Base-by-base conservation (phyloP, 768 basidiomycete genomes). In the Boletus subparvulus region DNA sequence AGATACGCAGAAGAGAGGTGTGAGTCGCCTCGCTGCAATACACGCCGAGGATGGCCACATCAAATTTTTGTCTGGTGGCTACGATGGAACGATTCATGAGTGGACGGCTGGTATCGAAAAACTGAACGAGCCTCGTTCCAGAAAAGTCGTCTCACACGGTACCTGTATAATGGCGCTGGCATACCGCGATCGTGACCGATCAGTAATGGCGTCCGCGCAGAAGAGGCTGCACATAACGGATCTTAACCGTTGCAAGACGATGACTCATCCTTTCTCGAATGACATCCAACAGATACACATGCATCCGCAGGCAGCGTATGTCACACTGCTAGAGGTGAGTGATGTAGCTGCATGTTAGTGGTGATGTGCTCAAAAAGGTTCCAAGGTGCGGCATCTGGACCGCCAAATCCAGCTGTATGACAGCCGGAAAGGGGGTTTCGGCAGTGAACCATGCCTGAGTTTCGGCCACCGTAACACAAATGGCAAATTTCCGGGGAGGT, bases 381-480 rank as follows among this genome's bases (percentile, higher is more conserved):
- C 48, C 50, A 62, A 83, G 82, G 72, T 83, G 53, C 74, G 77
- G 57, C 78, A 79, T 65, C 71, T 79, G 51, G 78, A 81, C 59
- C 68, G 70, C 45, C 83, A 84, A 65, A 72, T 82, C 19, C 74
- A 78, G 50, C 59, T 83, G 37, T 84, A 73, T 59, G 84, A 84
- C 61, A 62, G 67, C 47, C 74, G 81, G 50, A 72, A 63, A 55
- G 67, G 66, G 28, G 68, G 69, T 30, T 80, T 80, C 57, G 64
- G 71, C 59, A 64, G 73, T 56, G 55, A 69, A 39, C 75, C 82
- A 45, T 74, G 74, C 61, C 62, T 77, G 52, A 69, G 73, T 58
- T 82, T 84, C 61, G 78, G 83, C 7, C 69, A 74, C 50, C 74
- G 74, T 44, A 58, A 69, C 52, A 56, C 61, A 50, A 60, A 54